Base-by-base conservation (phyloP, 2,329 filamentous ascomycete genomes). In the Epichloe sylvatica region DNA sequence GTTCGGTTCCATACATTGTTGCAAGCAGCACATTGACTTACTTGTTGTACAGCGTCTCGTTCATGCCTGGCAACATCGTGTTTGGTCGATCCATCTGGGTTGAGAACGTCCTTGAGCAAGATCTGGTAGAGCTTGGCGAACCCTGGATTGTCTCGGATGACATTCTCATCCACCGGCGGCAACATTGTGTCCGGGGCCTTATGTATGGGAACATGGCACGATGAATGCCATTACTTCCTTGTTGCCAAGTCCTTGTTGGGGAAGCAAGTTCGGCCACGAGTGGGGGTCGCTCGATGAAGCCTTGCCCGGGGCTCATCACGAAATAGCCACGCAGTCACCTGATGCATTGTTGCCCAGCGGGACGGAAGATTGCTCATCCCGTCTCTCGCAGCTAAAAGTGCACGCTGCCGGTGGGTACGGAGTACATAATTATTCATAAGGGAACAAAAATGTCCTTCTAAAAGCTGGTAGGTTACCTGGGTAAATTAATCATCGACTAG, bases 71-170 rank as follows among this genome's bases (percentile, higher is more conserved):
- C 64, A n/a, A 69, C 64, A 55, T 74, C 69, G n/a, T 70, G 64
- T 57, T 70, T 77, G 2, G 76, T 78, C 8, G 78, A 77, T 2
- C 75, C 78, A 61, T 81, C 75, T 0, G 72, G 62, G 54, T 79
- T 77, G 5, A 83, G 69, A 25, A 81, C 61, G 2, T 67, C 67
- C 1, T 69, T 73, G 6, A 73, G 76, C 43, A 83, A 66, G 12
- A 69, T 75, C 15, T 64, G 68, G 62, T 82, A 78, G 5, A 83
- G 69, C 35, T 69, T 67, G n/a, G 75, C 74, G 56, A 83, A 83
- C 21, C 76, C 70, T 0, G 78, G 78, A 54, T 83, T 82, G 51
- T 67, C 70, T 47, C 71, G 62, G 1, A 83, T 61, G 17, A 82
- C 65, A 0, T 69, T 56, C 8, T 74, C 68, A 19, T 82, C 78